These are phyloP conservation scores for Pinus albicaulis DNA, from an alignment of 75 land plant species.

Conservation along the genomic window DNA sequence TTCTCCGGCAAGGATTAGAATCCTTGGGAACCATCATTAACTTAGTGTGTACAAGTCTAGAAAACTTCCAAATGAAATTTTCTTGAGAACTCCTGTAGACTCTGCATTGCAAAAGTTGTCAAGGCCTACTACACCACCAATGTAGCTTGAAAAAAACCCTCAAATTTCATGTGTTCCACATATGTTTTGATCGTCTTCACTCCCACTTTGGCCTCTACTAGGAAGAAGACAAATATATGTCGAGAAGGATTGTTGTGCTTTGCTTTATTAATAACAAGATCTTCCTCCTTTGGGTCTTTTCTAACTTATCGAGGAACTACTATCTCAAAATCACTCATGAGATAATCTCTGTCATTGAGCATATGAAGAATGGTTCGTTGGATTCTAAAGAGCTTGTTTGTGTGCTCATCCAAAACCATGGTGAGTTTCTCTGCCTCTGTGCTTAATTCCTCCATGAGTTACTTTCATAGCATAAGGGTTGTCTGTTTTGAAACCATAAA, in stretches of 20 bases:
- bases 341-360: slow-evolving; percentile 72
- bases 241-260: slow-evolving; percentile 40
- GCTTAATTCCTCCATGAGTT: no score
- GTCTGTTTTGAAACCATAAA: no score
- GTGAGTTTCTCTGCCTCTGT: no score
- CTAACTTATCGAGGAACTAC: slow-evolving; percentile 26
- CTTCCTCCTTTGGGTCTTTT: no score
- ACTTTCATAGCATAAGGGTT: no score
- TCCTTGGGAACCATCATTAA: no score
- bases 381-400: slow-evolving; percentile 10
- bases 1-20: no score
- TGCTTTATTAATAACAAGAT: no score
- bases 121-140: no score
- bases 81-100: background rate
- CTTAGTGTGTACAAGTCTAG: slow-evolving; percentile 19
- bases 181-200: slow-evolving; percentile 87
- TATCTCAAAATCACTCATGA: slow-evolving; percentile 64
- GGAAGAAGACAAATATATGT: slow-evolving; percentile 90
- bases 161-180: slow-evolving; percentile 65
- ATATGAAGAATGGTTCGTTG: slow-evolving; percentile 71
- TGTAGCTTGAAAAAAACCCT: no score
- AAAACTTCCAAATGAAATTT: slow-evolving; percentile 90
- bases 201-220: slow-evolving; percentile 88
- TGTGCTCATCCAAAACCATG: slow-evolving; percentile 46
- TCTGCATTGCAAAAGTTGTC: no score